A percentile compares a stretch with the other conserved stretches of the same genome.
These are phyloP conservation scores for Neurospora sp. DNA, from an alignment of 495 filamentous ascomycete species.

Conservation along the genomic window DNA sequence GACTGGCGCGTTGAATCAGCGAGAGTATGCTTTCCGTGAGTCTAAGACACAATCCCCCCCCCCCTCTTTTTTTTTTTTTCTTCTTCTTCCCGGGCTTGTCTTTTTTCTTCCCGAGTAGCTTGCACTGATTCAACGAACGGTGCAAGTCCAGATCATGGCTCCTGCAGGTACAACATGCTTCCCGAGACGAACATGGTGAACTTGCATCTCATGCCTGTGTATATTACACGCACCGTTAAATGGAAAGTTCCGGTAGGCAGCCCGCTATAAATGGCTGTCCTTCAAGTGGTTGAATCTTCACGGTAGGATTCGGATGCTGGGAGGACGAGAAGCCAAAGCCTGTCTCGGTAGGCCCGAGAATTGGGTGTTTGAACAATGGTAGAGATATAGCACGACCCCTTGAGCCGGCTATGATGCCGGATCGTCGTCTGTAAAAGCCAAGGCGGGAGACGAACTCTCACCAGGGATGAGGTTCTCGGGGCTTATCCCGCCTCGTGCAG, in stretches of 20 bases:
- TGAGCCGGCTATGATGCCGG: background rate
- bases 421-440: background rate
- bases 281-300: background rate
- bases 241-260: background rate
- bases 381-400: background rate
- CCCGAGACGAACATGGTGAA: background rate
- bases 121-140: background rate
- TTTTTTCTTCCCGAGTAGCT: background rate
- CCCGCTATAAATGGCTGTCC: background rate
- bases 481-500: background rate
- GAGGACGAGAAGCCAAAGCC: background rate
- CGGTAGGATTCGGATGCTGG: background rate
- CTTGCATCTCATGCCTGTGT: background rate
- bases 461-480: background rate
- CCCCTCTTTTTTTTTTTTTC: too few species aligned
- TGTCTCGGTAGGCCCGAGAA: background rate
- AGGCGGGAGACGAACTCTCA: background rate
- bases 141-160: background rate
- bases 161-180: background rate
- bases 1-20: background rate
- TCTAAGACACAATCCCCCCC: background rate
- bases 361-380: background rate
- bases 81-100: background rate
- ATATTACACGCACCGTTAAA: background rate
- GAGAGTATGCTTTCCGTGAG: background rate